Conservation (phyloP, 257 asterid species). For the Lavandula angustifolia region DNA sequence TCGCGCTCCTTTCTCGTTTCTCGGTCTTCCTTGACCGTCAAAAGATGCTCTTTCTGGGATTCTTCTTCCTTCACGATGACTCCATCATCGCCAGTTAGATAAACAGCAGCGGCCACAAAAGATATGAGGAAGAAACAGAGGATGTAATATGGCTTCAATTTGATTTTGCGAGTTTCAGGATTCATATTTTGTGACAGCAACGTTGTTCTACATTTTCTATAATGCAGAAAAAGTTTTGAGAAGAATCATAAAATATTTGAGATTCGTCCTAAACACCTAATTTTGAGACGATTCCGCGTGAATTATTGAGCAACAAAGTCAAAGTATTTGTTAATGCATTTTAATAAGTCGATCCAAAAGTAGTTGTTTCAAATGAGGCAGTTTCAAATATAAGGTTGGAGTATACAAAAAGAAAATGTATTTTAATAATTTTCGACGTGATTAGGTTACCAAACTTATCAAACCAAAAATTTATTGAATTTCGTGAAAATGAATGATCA, state of each 20-base stretch:
- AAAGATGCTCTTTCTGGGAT: too few species aligned
- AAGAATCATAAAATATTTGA: too few species aligned
- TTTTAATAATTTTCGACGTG: neutral
- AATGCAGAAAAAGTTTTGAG: neutral
- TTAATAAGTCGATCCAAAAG: neutral
- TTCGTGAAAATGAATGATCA: neutral
- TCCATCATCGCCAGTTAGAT: constrained; percentile 1
- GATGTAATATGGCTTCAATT: constrained; percentile 16
- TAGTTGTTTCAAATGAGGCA: neutral
- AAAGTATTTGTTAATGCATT: too few species aligned
- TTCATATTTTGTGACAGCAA: neutral
- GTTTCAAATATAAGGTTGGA: neutral
- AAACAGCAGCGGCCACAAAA: neutral
- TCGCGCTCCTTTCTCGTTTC: neutral
- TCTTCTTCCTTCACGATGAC: neutral
- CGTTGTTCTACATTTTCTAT: too few species aligned
- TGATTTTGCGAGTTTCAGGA: neutral
- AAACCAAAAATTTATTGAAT: neutral
- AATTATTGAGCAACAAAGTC: too few species aligned
- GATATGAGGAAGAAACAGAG: constrained; percentile 15
- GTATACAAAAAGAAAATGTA: too few species aligned
- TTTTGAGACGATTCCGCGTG: too few species aligned
- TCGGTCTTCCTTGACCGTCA: too few species aligned
- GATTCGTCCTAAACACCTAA: too few species aligned
- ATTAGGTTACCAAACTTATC: neutral